Conservation (phyloP, 495 filamentous ascomycete genomes). For the Aspergillus sclerotiicarbonarius region DNA sequence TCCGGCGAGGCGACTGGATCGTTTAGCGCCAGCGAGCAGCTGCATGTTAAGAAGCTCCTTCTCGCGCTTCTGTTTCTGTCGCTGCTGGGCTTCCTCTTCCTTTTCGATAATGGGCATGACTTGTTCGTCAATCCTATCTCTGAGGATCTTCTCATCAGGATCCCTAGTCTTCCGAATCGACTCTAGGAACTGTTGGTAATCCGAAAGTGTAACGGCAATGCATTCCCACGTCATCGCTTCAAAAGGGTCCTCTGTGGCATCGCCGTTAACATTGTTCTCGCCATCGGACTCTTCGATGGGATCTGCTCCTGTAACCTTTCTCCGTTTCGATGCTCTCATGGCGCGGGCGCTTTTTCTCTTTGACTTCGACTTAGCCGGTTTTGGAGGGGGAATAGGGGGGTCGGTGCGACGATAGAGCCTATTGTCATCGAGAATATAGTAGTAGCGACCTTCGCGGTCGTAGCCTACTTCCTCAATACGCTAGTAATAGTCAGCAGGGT, state of each 20-base stretch:
- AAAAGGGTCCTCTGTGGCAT: constrained; percentile 37
- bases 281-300: constrained; percentile 54
- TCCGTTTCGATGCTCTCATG: constrained; percentile 69
- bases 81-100: constrained; percentile 70
- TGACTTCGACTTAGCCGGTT: constrained; percentile 66
- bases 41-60: constrained; percentile 78
- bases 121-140: constrained; percentile 65
- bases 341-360: constrained; percentile 72
- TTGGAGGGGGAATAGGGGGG: constrained; percentile 54
- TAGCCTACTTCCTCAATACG: constrained; percentile 90
- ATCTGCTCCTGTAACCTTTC: constrained; percentile 55
- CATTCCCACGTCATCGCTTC: constrained; percentile 86
- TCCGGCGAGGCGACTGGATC: constrained; percentile 81
- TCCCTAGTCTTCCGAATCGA: constrained; percentile 72
- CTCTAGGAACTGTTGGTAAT: constrained; percentile 72
- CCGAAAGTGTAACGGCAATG: constrained; percentile 71
- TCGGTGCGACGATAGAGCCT: constrained; percentile 84
- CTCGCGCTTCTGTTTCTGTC: constrained; percentile 66
- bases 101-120: constrained; percentile 81
- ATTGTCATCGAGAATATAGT: constrained; percentile 93
- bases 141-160: constrained; percentile 74
- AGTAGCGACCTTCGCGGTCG: constrained; percentile 78
- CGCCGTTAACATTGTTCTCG: constrained; percentile 42
- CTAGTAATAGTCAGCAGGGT: constrained; percentile 39
- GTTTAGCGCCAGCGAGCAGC: constrained; percentile 87